A percentile compares a stretch with the other conserved stretches of the same genome.
Evolutionary conservation across 495 filamentous ascomycete genomes (phyloP).

Genomic region (Articulospora tetracladia): DNA sequence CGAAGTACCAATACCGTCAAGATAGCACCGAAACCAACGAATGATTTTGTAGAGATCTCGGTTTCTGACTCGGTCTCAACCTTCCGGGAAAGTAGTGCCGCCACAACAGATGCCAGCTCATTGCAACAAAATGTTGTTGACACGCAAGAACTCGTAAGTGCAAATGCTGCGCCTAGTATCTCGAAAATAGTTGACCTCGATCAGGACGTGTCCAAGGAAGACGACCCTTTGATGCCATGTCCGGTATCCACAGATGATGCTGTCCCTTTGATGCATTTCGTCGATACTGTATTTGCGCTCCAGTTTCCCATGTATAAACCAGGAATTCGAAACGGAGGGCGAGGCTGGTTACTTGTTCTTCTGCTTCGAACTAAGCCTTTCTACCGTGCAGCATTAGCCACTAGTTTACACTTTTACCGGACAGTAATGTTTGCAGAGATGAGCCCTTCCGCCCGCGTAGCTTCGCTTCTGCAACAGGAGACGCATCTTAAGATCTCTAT

Average conservation of each 20-base stretch:
- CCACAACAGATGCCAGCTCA: too few relatives aligned
- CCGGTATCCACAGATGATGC: neutral
- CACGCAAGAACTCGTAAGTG: too few relatives aligned
- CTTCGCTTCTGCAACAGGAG: constrained; percentile 35
- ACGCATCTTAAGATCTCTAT: constrained; percentile 35
- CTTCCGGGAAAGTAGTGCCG: too few relatives aligned
- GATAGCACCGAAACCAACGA: neutral
- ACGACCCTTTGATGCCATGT: neutral
- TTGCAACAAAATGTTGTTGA: too few relatives aligned
- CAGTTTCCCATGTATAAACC: constrained; percentile 18
- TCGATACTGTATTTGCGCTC: constrained; percentile 8
- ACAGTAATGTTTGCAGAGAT: neutral
- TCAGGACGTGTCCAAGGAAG: too few relatives aligned
- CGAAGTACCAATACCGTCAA: neutral
- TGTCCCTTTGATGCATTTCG: constrained; percentile 13
- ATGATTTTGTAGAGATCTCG: neutral
- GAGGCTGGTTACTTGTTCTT: constrained; percentile 12
- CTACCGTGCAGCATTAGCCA: constrained; percentile 10
- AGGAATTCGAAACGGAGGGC: constrained; percentile 1
- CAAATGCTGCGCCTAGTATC: too few relatives aligned
- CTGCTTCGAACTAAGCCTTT: constrained; percentile 7
- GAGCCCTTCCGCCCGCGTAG: constrained; percentile 24
- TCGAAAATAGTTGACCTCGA: too few relatives aligned
- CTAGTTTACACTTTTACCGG: constrained; percentile 6
- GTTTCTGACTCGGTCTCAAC: neutral